phyloP scores from a whole-genome alignment of 805 yeast species.

The Ogataea polymorpha region DNA sequence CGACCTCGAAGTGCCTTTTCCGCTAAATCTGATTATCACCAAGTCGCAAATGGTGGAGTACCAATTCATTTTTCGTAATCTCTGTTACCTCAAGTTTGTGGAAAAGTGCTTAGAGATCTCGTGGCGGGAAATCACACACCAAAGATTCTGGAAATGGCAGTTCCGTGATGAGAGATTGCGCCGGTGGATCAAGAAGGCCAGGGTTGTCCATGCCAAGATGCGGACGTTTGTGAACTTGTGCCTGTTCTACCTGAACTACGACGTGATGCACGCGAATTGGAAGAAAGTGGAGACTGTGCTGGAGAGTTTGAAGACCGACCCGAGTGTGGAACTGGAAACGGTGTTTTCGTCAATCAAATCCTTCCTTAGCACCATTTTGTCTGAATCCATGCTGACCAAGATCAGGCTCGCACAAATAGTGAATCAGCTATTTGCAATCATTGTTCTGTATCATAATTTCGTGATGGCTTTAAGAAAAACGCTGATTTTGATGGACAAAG shows the following conservation, averaged over 20 bases:
- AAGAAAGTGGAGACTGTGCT: slow-evolving; percentile 33
- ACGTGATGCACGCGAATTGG: slow-evolving; percentile 60
- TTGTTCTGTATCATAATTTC: slow-evolving; percentile 47
- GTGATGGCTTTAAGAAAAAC: slow-evolving; percentile 52
- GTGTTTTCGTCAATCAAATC: slow-evolving; percentile 47
- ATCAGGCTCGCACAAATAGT: slow-evolving; percentile 47
- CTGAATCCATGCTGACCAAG: slow-evolving; percentile 66
- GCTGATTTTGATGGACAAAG: slow-evolving; percentile 46
- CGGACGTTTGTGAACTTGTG: slow-evolving; percentile 53
- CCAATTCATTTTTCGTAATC: slow-evolving; percentile 74
- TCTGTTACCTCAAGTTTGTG: slow-evolving; percentile 60
- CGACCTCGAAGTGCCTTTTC: slow-evolving; percentile 75
- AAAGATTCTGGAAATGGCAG: slow-evolving; percentile 62
- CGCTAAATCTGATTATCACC: slow-evolving; percentile 71
- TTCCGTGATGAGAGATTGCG: slow-evolving; percentile 42
- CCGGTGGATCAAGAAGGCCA: slow-evolving; percentile 52
- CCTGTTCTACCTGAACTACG: slow-evolving; percentile 51
- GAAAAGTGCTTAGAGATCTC: slow-evolving; percentile 57
- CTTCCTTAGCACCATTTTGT: slow-evolving; percentile 59
- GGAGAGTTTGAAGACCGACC: slow-evolving; percentile 19
- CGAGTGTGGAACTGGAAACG: slow-evolving; percentile 35
- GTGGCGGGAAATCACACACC: slow-evolving; percentile 67
- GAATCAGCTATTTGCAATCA: slow-evolving; percentile 43
- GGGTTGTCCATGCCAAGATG: slow-evolving; percentile 58
- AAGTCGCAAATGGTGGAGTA: slow-evolving; percentile 71